Evolutionary conservation across 73 alveolate genomes (phyloP).

Genomic region (Paramecium caudatum): DNA sequence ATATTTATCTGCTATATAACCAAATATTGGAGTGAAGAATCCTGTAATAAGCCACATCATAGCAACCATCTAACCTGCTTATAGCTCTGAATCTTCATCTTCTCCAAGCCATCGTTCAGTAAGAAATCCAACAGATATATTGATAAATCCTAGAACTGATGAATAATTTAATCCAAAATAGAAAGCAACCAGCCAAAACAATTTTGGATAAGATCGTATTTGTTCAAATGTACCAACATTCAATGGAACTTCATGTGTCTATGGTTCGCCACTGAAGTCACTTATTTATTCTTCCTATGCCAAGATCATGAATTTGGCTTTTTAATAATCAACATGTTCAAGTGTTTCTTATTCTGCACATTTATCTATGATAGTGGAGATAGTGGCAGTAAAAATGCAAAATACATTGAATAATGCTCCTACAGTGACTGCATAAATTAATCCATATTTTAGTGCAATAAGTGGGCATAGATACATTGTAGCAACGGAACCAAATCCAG

Average conservation of each 20-base stretch:
- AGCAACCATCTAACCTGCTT: conserved; percentile 62
- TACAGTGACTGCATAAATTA: not conserved
- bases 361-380: conserved; percentile 29
- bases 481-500: conserved; percentile 47
- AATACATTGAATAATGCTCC: conserved; percentile 5
- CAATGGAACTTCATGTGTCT: too few species aligned
- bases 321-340: not conserved
- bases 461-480: conserved; percentile 50
- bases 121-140: conserved; percentile 38
- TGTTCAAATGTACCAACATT: not conserved
- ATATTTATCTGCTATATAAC: conserved; percentile 44
- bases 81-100: conserved; percentile 43
- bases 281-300: conserved; percentile 28
- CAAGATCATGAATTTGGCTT: not conserved
- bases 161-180: conserved; percentile 19
- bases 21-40: conserved; percentile 55
- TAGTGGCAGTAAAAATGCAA: conserved; percentile 11
- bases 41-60: conserved; percentile 50
- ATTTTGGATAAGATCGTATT: conserved; percentile 3
- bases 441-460: conserved; percentile 28
- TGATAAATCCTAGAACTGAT: conserved; percentile 48
- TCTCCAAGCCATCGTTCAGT: conserved; percentile 67
- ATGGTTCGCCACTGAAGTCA: too few species aligned
- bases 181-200: conserved; percentile 45
- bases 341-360: not conserved